A percentile compares a stretch with the other conserved stretches of the same genome.
Evolutionary conservation across 257 asterid species (phyloP).

Genomic region (Nicotiana otophora): DNA sequence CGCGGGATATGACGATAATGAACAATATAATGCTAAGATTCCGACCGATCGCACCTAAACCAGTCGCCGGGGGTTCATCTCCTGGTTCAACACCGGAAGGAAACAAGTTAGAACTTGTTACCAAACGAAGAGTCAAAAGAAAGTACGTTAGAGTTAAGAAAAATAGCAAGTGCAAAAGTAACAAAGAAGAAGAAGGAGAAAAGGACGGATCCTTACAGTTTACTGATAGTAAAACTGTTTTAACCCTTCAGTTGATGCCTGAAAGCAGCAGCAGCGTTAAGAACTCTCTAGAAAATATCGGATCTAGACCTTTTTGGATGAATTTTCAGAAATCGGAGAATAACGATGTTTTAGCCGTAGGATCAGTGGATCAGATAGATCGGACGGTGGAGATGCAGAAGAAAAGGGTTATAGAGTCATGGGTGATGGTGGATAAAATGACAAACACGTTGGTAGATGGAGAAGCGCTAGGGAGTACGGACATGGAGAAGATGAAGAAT

Average conservation of each 20-base stretch:
- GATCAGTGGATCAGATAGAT: constrained; percentile 15
- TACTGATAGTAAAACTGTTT: neutral
- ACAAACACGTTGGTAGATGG: constrained; percentile 15
- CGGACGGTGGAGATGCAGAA: constrained; percentile 10
- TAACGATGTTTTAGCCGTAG: neutral
- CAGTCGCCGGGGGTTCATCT: constrained; percentile 20
- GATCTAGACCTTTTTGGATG: constrained; percentile 15
- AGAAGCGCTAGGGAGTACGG: constrained; percentile 29
- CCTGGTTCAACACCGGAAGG: constrained; percentile 1
- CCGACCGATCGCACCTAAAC: constrained; percentile 47
- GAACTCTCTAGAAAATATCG: neutral
- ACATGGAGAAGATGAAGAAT: constrained; percentile 34
- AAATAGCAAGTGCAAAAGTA: constrained; percentile 1
- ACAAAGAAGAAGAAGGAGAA: neutral
- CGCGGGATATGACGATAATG: neutral
- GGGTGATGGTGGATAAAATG: constrained; percentile 35
- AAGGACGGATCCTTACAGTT: neutral
- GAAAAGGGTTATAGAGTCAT: constrained; percentile 29
- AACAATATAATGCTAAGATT: constrained; percentile 5
- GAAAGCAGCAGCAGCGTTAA: constrained; percentile 9
- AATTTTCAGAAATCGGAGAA: neutral
- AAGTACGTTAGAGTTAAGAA: constrained; percentile 46
- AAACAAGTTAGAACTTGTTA: neutral
- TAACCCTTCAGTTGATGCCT: constrained; percentile 1
- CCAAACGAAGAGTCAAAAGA: constrained; percentile 28